Base-by-base conservation (phyloP, 2,329 filamentous ascomycete species). In the Whalleya microplaca region DNA sequence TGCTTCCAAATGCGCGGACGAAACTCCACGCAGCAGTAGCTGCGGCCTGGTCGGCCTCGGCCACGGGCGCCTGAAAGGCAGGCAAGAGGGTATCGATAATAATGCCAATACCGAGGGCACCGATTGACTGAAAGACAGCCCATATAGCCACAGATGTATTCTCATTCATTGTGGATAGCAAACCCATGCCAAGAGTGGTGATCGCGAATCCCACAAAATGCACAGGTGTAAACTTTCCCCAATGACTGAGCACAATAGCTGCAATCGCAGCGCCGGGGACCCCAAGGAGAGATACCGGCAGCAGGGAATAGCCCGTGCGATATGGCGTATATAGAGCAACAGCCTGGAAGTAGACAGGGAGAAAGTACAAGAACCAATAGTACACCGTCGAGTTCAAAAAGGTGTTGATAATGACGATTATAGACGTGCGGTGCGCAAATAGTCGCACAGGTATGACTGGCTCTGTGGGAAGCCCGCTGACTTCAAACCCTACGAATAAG, bases 321-420 rank as follows among this genome's bases (percentile, higher is more conserved):
- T 59, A 51, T 0, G 76, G 65, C 0, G 69, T 63, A 4, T 66
- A 61, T 0, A 59, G 41, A 1, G 65, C 62, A 0, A 78, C 71
- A 1, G 68, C 68, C 51, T 80, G 75, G 56, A 80, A 79, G 62
- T 78, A 80, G 2, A 80, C 62, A 0, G 77, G 75, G 0, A 78
- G 53, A 56, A 77, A 78, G 63, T 70, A 74, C 16, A 70, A 57
- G 14, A 69, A 55, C 68, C 72, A 75, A 41, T 69, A 70, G 0
- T 70, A 53, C 2, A 77, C 57, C 3, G 76, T 53, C 3, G 67
- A 68, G 41, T 75, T 69, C 1, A 79, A 44, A 41, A 78, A 75
- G 3, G 70, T 75, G 6, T 71, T 59, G 6, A 66, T 53, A 45
- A 71, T 72, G 1, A 65, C 66, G 3, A 69, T 62, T 1, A 60